Percentiles rank a stretch among this genome's conserved stretches.
Evolutionary conservation across 768 basidiomycete species (phyloP).

Genomic region (Gymnopilus dilepis): DNA sequence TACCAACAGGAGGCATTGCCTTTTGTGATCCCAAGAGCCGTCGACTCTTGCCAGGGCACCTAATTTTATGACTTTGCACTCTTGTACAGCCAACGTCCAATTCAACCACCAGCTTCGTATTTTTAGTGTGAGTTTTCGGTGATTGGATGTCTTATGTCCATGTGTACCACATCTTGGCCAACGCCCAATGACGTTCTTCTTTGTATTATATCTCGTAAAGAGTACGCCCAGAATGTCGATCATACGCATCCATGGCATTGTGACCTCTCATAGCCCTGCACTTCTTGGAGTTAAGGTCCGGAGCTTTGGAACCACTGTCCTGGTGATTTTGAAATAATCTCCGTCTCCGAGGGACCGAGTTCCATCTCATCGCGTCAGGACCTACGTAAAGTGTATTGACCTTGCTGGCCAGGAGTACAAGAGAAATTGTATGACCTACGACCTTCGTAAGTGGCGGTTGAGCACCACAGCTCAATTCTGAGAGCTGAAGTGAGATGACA

Average conservation of each 20-base stretch:
- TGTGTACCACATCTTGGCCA: slow-evolving; percentile 15
- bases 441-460: too few species aligned
- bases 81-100: neutral
- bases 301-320: neutral
- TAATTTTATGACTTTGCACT: neutral
- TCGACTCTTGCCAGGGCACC: neutral
- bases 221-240: neutral
- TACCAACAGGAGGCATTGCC: neutral
- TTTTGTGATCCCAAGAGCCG: neutral
- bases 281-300: neutral
- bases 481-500: too few species aligned
- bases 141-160: slow-evolving; percentile 11
- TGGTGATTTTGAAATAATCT: neutral
- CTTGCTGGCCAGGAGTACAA: neutral
- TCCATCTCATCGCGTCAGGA: neutral
- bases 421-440: neutral
- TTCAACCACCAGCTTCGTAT: too few species aligned
- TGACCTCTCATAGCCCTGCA: neutral
- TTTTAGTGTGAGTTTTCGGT: slow-evolving; percentile 7
- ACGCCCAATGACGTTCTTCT: slow-evolving; percentile 1
- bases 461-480: too few species aligned
- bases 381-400: neutral
- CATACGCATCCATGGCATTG: neutral
- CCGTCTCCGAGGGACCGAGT: neutral
- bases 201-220: neutral